Percentiles rank a stretch among this genome's conserved stretches.
phyloP scores from a whole-genome alignment of 257 asterid species.

The Prunella vulgaris region DNA sequence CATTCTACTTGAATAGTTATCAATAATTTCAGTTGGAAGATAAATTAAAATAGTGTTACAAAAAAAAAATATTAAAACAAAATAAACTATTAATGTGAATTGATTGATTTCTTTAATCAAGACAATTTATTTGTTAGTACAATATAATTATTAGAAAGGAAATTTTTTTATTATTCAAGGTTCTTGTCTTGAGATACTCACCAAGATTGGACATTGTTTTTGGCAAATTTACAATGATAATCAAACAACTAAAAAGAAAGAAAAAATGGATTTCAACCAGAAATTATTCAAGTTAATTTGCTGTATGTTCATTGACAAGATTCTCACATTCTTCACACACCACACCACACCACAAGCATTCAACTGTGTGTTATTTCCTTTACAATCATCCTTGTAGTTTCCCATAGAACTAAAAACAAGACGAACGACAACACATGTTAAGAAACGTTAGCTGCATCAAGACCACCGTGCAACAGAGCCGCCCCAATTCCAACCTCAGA shows the following conservation, averaged over 20 bases:
- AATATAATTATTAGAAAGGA: no score
- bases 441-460: constrained; percentile 8
- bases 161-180: neutral
- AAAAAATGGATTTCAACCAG: neutral
- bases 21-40: neutral
- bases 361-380: constrained; percentile 3
- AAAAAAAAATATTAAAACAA: no score
- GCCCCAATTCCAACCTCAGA: constrained; percentile 9
- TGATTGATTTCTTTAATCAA: neutral
- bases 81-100: neutral
- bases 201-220: neutral
- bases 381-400: constrained; percentile 18
- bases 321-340: neutral
- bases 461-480: constrained; percentile 21
- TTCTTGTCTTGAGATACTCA: neutral
- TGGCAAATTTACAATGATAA: neutral
- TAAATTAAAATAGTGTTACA: no score
- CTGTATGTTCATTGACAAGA: neutral
- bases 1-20: neutral
- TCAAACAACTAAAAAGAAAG: no score
- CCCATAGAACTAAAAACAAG: constrained; percentile 29
- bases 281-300: neutral
- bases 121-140: neutral
- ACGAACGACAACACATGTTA: constrained; percentile 21
- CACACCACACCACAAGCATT: neutral